These are phyloP conservation scores for Viola odorata DNA, from an alignment of 345 rosid species.

Conservation along the genomic window DNA sequence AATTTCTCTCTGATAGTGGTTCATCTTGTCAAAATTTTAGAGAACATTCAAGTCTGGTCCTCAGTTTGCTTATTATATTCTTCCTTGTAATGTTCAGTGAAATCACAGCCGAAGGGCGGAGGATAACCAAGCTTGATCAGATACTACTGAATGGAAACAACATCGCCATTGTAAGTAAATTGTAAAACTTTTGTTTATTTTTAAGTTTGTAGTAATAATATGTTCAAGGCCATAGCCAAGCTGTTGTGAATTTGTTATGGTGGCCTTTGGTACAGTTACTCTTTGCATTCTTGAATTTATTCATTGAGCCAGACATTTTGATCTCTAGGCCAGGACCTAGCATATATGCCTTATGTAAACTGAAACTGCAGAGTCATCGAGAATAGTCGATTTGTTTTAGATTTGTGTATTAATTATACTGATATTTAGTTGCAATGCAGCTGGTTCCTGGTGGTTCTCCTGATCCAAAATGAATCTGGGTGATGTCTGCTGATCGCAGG, in stretches of 20 bases:
- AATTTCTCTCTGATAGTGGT: too few species aligned
- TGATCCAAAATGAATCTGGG: constrained; percentile 25
- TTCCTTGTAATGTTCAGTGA: constrained; percentile 43
- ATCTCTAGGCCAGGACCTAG: not conserved
- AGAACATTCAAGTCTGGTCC: too few species aligned
- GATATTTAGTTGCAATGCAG: constrained; percentile 39
- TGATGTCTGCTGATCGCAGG: not conserved
- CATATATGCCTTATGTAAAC: not conserved
- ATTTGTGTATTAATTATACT: constrained; percentile 1
- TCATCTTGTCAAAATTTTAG: too few species aligned
- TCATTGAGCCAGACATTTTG: too few species aligned
- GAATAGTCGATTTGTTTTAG: not conserved
- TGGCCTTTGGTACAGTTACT: too few species aligned
- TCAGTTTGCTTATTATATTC: constrained; percentile 4
- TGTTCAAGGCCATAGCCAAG: too few species aligned
- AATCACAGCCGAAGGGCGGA: constrained; percentile 81
- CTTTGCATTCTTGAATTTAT: too few species aligned
- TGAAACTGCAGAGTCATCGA: not conserved
- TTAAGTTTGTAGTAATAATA: too few species aligned
- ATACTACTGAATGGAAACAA: constrained; percentile 92
- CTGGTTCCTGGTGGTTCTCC: constrained; percentile 97
- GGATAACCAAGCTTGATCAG: constrained; percentile 94
- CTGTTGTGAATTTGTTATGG: too few species aligned
- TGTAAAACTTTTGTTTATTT: too few species aligned
- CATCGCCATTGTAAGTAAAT: constrained; percentile 76